Conservation (phyloP, 257 asterid species). For the Scutellaria galericulata region DNA sequence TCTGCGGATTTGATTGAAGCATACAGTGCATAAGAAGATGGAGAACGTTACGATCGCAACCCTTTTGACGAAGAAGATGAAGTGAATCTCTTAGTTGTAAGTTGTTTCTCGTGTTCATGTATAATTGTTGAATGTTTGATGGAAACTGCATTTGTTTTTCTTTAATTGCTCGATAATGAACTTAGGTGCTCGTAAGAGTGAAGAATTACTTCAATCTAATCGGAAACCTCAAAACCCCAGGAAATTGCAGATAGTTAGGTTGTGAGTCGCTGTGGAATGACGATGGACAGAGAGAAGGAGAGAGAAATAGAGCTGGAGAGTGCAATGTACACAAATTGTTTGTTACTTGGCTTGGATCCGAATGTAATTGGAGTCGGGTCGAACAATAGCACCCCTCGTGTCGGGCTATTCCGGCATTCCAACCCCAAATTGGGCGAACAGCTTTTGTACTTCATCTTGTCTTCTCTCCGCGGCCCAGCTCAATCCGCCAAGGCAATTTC, state of each 20-base stretch:
- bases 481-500: slow-evolving; percentile 84
- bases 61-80: no score
- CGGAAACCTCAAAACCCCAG: slow-evolving; percentile 42
- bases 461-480: slow-evolving; percentile 95
- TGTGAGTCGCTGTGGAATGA: slow-evolving; percentile 57
- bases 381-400: slow-evolving; percentile 82
- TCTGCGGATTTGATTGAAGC: no score
- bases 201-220: slow-evolving; percentile 18
- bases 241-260: slow-evolving; percentile 39
- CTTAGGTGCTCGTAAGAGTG: no score
- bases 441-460: slow-evolving; percentile 87
- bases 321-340: slow-evolving; percentile 99
- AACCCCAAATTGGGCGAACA: slow-evolving; percentile 99
- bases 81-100: no score
- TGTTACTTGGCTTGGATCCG: slow-evolving; percentile 97
- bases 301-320: slow-evolving; percentile 98
- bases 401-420: slow-evolving; percentile 95
- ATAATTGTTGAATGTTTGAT: no score
- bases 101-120: no score
- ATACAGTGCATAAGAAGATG: no score
- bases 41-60: no score
- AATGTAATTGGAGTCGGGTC: slow-evolving; percentile 84
- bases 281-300: slow-evolving; percentile 99
- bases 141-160: no score
- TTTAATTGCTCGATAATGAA: no score